Base-by-base conservation (phyloP, 345 rosid species). In the Citrus reticulata region DNA sequence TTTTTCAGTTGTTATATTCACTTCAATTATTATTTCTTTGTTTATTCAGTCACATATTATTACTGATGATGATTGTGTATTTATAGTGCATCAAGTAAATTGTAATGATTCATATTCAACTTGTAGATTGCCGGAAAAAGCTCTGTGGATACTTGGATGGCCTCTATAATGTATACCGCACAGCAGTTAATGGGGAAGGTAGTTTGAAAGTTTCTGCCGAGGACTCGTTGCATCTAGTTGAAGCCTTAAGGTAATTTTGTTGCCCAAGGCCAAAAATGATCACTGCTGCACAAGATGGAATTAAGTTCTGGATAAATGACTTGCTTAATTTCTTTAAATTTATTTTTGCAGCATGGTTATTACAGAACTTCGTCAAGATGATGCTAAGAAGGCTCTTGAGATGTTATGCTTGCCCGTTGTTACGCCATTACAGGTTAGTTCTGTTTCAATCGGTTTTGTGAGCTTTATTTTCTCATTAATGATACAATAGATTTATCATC, bases 171-270 rank as follows among this genome's bases (percentile, higher is more conserved):
- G 87, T 97, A 86, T 97, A 97, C 81, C 90, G 85, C 74, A 87
- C 87, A 82, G 95, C 98, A 79, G 88, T 93, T 54, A 91, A 85
- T 75, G 98, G 93, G 61, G 92, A 90, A 85, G 95, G 91, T 83
- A 87, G 90, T 79, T 89, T 90, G 78, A 97, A 93, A 89, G 93
- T 91, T 68, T 91, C 98, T 76, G 91, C 98, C 2, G 99, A 92
- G 82, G 99, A 97, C 84, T 92, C 98, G 5, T 81, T 94, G 84
- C 91, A 93, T 84, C 85, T 97, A 42, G 98, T 97, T 16, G 99
- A 97, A 87, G 99, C 99, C 68, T 89, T 97, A 74, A 91, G 98
- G 98, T 96, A 85, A 20, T 39, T 51, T 54, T 77, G 78, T 74
- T 72, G 59, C 76, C 61, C 55, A 32, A 25, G 24, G 27, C 16